Conservation (phyloP, 2,329 filamentous ascomycete species). For the Ophiostoma sp. region DNA sequence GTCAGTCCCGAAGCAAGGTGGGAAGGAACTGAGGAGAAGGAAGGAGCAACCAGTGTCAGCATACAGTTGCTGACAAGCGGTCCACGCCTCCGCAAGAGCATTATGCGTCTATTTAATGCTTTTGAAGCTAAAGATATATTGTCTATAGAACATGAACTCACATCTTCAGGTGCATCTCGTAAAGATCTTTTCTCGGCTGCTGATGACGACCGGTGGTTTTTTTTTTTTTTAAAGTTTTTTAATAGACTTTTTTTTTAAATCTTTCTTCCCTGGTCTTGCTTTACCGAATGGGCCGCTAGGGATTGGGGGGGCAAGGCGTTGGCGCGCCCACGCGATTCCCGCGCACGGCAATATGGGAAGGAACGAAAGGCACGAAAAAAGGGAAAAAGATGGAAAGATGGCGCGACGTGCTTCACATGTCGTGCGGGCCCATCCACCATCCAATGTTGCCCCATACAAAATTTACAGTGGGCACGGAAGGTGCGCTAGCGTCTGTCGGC, state of each 20-base stretch:
- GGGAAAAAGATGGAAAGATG: neutral
- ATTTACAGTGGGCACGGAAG: slow-evolving; percentile 2
- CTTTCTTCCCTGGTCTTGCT: slow-evolving; percentile 30
- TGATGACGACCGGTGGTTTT: neutral
- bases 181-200: neutral
- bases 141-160: neutral
- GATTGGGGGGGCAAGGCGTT: slow-evolving; percentile 20
- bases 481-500: slow-evolving; percentile 1
- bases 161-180: neutral
- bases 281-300: slow-evolving; percentile 20
- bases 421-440: neutral
- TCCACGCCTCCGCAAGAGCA: neutral
- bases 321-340: neutral
- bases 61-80: neutral
- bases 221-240: neutral
- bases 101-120: neutral
- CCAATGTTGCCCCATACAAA: neutral
- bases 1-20: neutral
- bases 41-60: neutral
- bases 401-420: slow-evolving; percentile 10
- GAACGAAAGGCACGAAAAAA: neutral
- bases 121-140: no score
- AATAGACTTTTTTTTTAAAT: slow-evolving; percentile 5
- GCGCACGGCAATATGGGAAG: neutral
- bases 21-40: neutral